These are phyloP conservation scores for Neurospora sp. DNA, from an alignment of 495 filamentous ascomycete species.

Conservation along the genomic window DNA sequence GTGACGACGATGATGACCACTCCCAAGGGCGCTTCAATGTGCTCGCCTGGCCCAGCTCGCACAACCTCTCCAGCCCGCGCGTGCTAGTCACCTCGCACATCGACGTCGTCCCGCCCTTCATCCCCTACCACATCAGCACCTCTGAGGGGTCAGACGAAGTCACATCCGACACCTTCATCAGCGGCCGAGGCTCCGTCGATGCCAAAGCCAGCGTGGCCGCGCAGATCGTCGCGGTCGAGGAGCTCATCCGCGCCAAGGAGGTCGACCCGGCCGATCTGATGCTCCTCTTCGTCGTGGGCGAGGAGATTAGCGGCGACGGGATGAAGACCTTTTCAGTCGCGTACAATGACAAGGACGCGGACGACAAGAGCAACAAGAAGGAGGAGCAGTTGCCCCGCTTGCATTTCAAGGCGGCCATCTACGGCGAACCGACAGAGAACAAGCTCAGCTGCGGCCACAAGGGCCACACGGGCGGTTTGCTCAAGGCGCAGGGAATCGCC, in stretches of 20 bases:
- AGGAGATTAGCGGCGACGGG: constrained; percentile 74
- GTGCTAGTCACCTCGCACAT: constrained; percentile 69
- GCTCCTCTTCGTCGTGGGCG: constrained; percentile 83
- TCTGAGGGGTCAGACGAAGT: constrained; percentile 32
- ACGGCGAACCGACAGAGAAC: constrained; percentile 84
- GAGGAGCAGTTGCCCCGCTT: background rate
- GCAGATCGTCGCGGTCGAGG: constrained; percentile 56
- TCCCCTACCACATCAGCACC: constrained; percentile 45
- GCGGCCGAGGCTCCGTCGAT: constrained; percentile 78
- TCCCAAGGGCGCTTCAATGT: constrained; percentile 55
- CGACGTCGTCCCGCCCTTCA: constrained; percentile 61
- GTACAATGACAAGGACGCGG: constrained; percentile 41
- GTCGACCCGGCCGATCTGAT: constrained; percentile 43
- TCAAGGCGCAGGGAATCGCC: constrained; percentile 63
- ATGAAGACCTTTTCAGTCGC: constrained; percentile 56
- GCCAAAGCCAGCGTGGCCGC: constrained; percentile 83
- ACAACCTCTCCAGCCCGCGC: constrained; percentile 34
- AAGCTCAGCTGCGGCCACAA: constrained; percentile 87
- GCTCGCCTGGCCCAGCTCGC: constrained; percentile 53
- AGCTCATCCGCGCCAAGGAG: constrained; percentile 41
- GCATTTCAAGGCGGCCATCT: constrained; percentile 53
- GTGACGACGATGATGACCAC: constrained; percentile 9
- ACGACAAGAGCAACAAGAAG: constrained; percentile 1
- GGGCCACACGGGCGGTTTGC: constrained; percentile 54
- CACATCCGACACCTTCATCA: constrained; percentile 28